A percentile compares a stretch with the other conserved stretches of the same genome.
phyloP scores from a whole-genome alignment of 331 rosid species.

The Telfairia occidentalis region DNA sequence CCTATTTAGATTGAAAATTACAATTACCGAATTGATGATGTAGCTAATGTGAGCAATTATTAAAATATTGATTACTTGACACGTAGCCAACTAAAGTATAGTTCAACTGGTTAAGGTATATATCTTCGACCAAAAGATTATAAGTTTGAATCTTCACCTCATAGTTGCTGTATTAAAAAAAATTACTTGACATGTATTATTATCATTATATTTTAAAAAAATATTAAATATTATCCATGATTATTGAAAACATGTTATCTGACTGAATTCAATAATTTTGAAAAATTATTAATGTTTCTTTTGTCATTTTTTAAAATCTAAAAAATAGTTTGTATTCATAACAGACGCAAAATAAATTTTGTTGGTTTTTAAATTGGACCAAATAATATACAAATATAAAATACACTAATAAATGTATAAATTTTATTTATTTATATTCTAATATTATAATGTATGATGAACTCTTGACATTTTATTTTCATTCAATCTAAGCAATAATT shows the following conservation, averaged over 20 bases:
- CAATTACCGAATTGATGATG: not conserved
- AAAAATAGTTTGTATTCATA: not conserved
- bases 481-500: too few relatives aligned
- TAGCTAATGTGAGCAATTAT: not conserved
- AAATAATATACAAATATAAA: not conserved
- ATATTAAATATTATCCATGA: not conserved
- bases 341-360: not conserved
- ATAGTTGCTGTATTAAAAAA: too few relatives aligned
- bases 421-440: too few relatives aligned
- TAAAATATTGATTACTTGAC: not conserved
- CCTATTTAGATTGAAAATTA: not conserved
- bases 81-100: too few relatives aligned
- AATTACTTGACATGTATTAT: not conserved
- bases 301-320: not conserved
- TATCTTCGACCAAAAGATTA: too few relatives aligned
- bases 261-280: not conserved
- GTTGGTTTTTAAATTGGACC: not conserved
- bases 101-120: too few relatives aligned
- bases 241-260: not conserved
- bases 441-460: not conserved
- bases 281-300: not conserved
- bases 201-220: not conserved
- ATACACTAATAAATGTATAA: too few relatives aligned
- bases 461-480: not conserved
- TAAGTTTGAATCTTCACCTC: too few relatives aligned